Percentiles rank a stretch among this genome's conserved stretches.
Conservation (phyloP, 1,284 basidiomycete species). For the Cryptococcus jaspeensis region DNA sequence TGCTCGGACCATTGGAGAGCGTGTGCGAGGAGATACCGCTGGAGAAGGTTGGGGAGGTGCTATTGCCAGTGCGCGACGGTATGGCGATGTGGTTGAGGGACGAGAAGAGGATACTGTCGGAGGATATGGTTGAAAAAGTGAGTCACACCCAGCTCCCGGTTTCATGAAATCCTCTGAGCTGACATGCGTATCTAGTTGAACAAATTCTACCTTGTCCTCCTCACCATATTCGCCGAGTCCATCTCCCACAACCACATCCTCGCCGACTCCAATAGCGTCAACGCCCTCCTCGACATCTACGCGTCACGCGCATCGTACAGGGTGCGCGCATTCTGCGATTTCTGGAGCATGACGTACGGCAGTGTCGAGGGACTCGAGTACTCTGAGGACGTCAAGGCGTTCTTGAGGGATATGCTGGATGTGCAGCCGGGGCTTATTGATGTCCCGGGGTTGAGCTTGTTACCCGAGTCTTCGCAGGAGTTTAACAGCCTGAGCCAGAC, state of each 20-base stretch:
- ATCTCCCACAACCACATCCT: conserved; percentile 24
- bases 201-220: conserved; percentile 31
- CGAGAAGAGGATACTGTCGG: conserved; percentile 6
- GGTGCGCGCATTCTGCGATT: conserved; percentile 32
- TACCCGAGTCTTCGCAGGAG: too few relatives aligned
- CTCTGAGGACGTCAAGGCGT: conserved; percentile 32
- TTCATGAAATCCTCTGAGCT: background rate
- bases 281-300: conserved; percentile 33
- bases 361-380: conserved; percentile 21
- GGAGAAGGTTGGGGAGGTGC: conserved; percentile 13
- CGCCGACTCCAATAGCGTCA: conserved; percentile 24
- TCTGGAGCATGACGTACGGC: conserved; percentile 40
- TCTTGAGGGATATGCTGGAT: conserved; percentile 32
- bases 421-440: conserved; percentile 38
- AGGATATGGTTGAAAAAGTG: conserved; percentile 8
- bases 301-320: conserved; percentile 30
- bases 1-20: too few relatives aligned
- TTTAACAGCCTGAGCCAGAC: too few relatives aligned
- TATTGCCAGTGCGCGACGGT: conserved; percentile 14
- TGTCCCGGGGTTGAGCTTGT: conserved; percentile 11
- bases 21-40: conserved; percentile 4
- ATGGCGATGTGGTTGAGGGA: conserved; percentile 34
- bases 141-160: conserved; percentile 1
- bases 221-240: conserved; percentile 23
- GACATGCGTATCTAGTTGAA: conserved; percentile 27